Base-by-base conservation (phyloP, 805 yeast genomes). In the Yamadazyma sp. region DNA sequence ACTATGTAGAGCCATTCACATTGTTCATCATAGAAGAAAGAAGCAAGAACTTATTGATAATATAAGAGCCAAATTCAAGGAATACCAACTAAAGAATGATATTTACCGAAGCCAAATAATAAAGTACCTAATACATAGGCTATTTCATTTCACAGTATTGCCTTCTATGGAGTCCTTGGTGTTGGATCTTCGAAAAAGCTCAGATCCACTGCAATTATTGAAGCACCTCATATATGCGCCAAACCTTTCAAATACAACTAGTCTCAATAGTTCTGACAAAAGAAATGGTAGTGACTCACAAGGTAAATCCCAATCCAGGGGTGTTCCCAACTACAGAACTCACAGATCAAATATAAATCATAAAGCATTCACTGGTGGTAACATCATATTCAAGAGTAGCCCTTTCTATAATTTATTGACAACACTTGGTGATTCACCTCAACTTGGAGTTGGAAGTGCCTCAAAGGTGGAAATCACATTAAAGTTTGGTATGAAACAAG, bases 41-140 rank as follows among this genome's bases (percentile, higher is more conserved):
- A 86, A 86, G 55, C 69, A 71, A 14, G 82, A 75, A 22, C 56
- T 85, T 10, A 70, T 71, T 35, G 78, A 75, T 22, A 6, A 4
- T 4, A 6, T 33, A 27, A n/a, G 3, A 2, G 13, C 20, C 5
- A 12, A 7, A 7, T 13, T 26, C 7, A 10, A 26, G n/a, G 7
- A 21, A 8, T 21, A 10, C 23, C 10, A 8, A 23, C 26, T n/a
- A n/a, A n/a, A n/a, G 7, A 9, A 23, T 12, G 13, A 12, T 12
- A 23, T 10, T 13, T 23, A 23, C 12, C 13, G 13, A 7, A 9
- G n/a, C 7, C 26, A 23, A 9, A 13, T 23, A 9, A 23, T 11
- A 12, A 23, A 23, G 12, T 23, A 9, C 13, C 12, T 23, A 11
- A 23, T 23, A 7, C 13, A 23, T 9, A 23, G 26, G 12, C n/a